phyloP scores from a whole-genome alignment of 306 rosid species.

The Coriaria nepalensis region DNA sequence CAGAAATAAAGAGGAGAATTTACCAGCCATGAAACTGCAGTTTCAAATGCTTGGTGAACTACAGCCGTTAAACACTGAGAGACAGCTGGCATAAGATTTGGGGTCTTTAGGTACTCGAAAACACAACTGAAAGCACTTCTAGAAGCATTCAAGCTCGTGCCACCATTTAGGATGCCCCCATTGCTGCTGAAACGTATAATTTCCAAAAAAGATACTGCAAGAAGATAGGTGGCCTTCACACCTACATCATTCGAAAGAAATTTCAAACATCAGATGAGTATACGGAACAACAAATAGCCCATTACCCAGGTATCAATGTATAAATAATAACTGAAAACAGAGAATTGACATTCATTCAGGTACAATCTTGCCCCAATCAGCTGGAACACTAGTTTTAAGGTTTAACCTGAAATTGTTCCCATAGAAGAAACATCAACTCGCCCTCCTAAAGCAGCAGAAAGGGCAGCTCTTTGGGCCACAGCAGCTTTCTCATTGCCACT shows the following conservation, averaged over 20 bases:
- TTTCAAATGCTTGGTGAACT: slow-evolving; percentile 83
- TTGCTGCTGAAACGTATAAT: slow-evolving; percentile 93
- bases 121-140: slow-evolving; percentile 94
- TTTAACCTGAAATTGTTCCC: slow-evolving; percentile 81
- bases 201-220: slow-evolving; percentile 93
- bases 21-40: slow-evolving; percentile 90
- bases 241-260: slow-evolving; percentile 32
- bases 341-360: background rate
- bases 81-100: slow-evolving; percentile 90
- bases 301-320: background rate
- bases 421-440: slow-evolving; percentile 78
- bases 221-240: slow-evolving; percentile 99
- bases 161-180: slow-evolving; percentile 92
- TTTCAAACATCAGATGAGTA: slow-evolving; percentile 11
- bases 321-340: slow-evolving; percentile 1
- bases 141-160: slow-evolving; percentile 36
- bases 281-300: slow-evolving; percentile 11
- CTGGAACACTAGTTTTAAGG: background rate
- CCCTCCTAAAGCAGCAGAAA: slow-evolving; percentile 94
- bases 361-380: background rate
- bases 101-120: slow-evolving; percentile 94
- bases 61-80: slow-evolving; percentile 84
- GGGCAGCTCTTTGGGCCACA: slow-evolving; percentile 77
- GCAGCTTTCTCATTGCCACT: slow-evolving; percentile 97
- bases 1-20: slow-evolving; percentile 3